A percentile compares a stretch with the other conserved stretches of the same genome.
Conservation (phyloP, 495 filamentous ascomycete species). For the Trichocladium uniseriatum region DNA sequence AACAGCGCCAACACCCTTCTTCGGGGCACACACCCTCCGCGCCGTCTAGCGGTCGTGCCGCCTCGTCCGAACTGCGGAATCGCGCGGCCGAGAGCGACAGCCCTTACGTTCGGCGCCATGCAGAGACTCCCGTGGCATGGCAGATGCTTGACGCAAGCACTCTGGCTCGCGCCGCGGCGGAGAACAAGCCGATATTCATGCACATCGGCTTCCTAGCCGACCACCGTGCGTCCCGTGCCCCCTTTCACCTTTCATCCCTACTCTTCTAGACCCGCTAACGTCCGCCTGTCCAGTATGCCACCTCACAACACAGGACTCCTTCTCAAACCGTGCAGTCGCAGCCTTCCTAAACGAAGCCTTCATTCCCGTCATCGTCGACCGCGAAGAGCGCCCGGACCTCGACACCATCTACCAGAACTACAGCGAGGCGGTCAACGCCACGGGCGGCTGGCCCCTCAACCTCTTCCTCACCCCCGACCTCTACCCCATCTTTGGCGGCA, state of each 20-base stretch:
- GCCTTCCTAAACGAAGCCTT: conserved; percentile 76
- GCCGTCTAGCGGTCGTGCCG: background rate
- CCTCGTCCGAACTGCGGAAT: conserved; percentile 46
- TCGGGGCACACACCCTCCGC: background rate
- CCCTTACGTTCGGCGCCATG: conserved; percentile 75
- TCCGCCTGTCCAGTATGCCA: conserved; percentile 56
- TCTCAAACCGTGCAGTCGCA: conserved; percentile 73
- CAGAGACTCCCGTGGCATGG: conserved; percentile 85
- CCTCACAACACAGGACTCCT: conserved; percentile 91
- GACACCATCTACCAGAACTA: conserved; percentile 99
- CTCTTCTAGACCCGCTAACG: conserved; percentile 7
- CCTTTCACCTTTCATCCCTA: background rate
- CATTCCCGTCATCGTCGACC: conserved; percentile 87
- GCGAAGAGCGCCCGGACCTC: conserved; percentile 90
- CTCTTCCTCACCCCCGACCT: conserved; percentile 91
- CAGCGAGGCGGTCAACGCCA: conserved; percentile 85
- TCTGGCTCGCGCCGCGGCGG: conserved; percentile 61
- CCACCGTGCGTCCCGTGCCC: conserved; percentile 56
- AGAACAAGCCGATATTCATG: conserved; percentile 83
- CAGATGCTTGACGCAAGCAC: conserved; percentile 77
- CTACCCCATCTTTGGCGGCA: conserved; percentile 90
- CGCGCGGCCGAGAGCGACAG: conserved; percentile 64
- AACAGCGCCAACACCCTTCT: conserved; percentile 6
- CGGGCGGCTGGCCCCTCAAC: conserved; percentile 93
- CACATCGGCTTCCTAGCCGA: conserved; percentile 95